Base-by-base conservation (phyloP, 2,329 filamentous ascomycete genomes). In the Leptodontidium sp. region DNA sequence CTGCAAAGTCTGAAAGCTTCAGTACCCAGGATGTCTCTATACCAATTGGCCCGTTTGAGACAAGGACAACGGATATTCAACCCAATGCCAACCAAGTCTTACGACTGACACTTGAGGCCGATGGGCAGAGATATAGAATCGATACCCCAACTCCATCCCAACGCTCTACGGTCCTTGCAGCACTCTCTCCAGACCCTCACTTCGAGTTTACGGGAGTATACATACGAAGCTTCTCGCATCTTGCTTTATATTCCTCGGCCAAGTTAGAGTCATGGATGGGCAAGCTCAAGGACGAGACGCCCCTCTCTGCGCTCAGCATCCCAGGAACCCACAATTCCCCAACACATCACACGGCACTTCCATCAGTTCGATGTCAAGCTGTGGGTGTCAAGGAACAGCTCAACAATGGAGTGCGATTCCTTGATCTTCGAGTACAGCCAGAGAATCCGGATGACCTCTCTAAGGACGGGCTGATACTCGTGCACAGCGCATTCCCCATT, bases 251-350 rank as follows among this genome's bases (percentile, higher is more conserved):
- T 81, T 93, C 90, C 70, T 93, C 90, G 5, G 86, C 90, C 17
- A 85, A 88, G 65, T 86, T 94, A 61, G 79, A 88, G 70, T 81
- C 84, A 64, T 97, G 96, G 96, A 98, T 98, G 94, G 81, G 84
- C 67, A 85, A 90, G 70, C 85, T 98, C 52, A 84, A 86, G 69
- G 88, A 94, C 76, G 85, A 89, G 24, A 91, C 88, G 63, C 89
- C 93, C 1, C 84, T 98, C 4, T 92, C 93, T 0, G 86, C 91
- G 2, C 88, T 99, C 61, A 96, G 92, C 61, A 96, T 98, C 71
- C 96, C 96, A 0, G 96, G 96, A 72, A 98, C 96, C 0, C 96
- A 99, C 84, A 98, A 99, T 82, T 93, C 92, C 21, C 93, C 96
- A 7, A 97, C 94, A 11, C 91, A 88, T 81, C 86, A 97, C 83